Evolutionary conservation across 495 filamentous ascomycete genomes (phyloP).

Genomic region (Alectoria sarmentosa): DNA sequence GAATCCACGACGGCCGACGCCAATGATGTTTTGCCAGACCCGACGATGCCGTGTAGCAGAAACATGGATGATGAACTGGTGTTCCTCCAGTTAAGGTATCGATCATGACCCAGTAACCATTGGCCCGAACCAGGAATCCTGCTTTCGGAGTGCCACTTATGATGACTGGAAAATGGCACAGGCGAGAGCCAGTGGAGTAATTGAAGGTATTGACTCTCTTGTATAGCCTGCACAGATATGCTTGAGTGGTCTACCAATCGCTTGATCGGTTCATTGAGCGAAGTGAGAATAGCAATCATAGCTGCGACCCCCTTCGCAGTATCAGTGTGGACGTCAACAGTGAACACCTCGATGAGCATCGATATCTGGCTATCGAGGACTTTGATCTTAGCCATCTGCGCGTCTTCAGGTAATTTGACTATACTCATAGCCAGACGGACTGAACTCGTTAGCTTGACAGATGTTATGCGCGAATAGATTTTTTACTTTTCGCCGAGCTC

Average conservation of each 20-base stretch:
- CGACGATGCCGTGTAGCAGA: background rate
- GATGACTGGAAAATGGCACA: background rate
- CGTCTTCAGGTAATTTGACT: background rate
- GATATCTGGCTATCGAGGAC: background rate
- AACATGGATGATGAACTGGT: background rate
- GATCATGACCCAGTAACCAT: background rate
- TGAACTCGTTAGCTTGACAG: background rate
- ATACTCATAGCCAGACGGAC: background rate
- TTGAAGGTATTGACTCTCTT: background rate
- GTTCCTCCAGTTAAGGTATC: background rate
- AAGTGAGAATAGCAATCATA: slow-evolving; percentile 4
- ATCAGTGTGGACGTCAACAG: background rate
- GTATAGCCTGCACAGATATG: background rate
- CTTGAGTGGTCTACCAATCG: slow-evolving; percentile 9
- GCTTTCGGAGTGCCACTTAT: background rate
- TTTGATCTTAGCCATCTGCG: background rate
- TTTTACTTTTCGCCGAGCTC: background rate
- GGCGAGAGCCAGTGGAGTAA: background rate
- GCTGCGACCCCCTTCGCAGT: background rate
- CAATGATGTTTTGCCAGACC: background rate
- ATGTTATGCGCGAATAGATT: background rate
- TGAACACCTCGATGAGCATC: background rate
- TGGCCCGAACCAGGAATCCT: background rate
- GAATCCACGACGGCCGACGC: background rate
- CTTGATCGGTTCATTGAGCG: slow-evolving; percentile 13